Evolutionary conservation across 2,329 filamentous ascomycete species (phyloP), one percentile per base, ranked within the genome.

Genomic region (Ampelomyces quisqualis): DNA sequence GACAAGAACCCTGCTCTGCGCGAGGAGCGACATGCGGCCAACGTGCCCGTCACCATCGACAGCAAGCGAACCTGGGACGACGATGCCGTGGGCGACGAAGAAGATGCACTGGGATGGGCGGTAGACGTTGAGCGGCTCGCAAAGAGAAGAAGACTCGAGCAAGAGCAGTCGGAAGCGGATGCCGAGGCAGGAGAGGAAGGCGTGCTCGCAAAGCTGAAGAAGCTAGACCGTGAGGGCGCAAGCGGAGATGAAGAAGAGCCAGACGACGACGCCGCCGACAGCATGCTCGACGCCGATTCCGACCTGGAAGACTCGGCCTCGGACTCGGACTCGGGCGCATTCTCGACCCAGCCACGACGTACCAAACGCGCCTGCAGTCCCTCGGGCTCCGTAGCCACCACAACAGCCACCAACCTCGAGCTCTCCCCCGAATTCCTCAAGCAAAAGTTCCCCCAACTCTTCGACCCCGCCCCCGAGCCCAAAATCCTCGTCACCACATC

Each of bases 401-500:
- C 78, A 10, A 77, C 79, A 5, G 73, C 73, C 31, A 82, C 80
- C 9, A 81, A 82, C 53, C 68, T 84, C 17, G 76, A 77, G 47
- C 71, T 82, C 8, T 79, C 78, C 0, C 80, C 81, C 3, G 80
- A 83, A 55, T 77, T 77, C 14, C 73, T 84, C 24, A 63, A 78
- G 27, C 72, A 77, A 29, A 81, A 80, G 64, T 85, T 83, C 58
- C 81, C 78, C 3, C 69, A 72, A 5, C 73, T 84, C 17, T 85
- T 82, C 70, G 47, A 60, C 76, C 22, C 80, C 75, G 33, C 78
- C 74, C 40, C 70, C 71, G 44, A 70, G 21, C 90, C 93, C 36
- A 95, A 96, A 70, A 83, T 97, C 50, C 82, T 98, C 26, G 80
- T 98, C 62, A 98, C 93, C 1, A 97, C 93, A 6, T 87, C 84